These are phyloP conservation scores for Leccinum barrowsii DNA, from an alignment of 768 basidiomycete genomes.

Conservation along the genomic window DNA sequence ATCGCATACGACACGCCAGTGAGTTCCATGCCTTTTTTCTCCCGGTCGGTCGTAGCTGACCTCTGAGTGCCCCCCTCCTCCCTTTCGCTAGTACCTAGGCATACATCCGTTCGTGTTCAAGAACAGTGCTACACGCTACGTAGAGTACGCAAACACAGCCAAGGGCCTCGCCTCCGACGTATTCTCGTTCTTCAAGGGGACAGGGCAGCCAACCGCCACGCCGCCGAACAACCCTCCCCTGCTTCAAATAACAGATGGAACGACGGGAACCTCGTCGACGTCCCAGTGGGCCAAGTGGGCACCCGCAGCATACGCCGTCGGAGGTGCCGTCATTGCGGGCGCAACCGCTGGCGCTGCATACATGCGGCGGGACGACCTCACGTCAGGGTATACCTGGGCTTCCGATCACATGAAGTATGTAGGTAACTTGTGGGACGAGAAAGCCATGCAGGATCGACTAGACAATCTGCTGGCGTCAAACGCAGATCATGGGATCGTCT, in stretches of 20 bases:
- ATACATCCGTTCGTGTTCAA: constrained; percentile 85
- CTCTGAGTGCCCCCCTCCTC: neutral
- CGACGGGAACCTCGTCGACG: constrained; percentile 12
- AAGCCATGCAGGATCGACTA: constrained; percentile 55
- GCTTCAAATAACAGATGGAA: constrained; percentile 32
- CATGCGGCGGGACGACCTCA: constrained; percentile 73
- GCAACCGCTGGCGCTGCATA: constrained; percentile 85
- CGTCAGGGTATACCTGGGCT: constrained; percentile 67
- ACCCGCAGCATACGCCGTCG: constrained; percentile 66
- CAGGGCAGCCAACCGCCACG: constrained; percentile 35
- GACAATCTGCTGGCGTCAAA: constrained; percentile 60
- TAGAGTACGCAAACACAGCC: constrained; percentile 65
- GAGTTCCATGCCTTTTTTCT: constrained; percentile 23
- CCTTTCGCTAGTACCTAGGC: constrained; percentile 67
- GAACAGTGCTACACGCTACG: constrained; percentile 71
- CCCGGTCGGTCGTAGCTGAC: neutral
- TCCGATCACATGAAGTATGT: constrained; percentile 91
- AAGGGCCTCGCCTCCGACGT: constrained; percentile 59
- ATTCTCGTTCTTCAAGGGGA: constrained; percentile 51
- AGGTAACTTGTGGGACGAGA: constrained; percentile 79
- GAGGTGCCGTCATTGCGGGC: constrained; percentile 73
- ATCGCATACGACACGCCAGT: constrained; percentile 92
- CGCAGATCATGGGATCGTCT: constrained; percentile 58
- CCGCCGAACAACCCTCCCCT: constrained; percentile 23
- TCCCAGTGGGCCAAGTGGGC: constrained; percentile 61